phyloP scores from a whole-genome alignment of 306 rosid species.

The Cicer chorassanicum region DNA sequence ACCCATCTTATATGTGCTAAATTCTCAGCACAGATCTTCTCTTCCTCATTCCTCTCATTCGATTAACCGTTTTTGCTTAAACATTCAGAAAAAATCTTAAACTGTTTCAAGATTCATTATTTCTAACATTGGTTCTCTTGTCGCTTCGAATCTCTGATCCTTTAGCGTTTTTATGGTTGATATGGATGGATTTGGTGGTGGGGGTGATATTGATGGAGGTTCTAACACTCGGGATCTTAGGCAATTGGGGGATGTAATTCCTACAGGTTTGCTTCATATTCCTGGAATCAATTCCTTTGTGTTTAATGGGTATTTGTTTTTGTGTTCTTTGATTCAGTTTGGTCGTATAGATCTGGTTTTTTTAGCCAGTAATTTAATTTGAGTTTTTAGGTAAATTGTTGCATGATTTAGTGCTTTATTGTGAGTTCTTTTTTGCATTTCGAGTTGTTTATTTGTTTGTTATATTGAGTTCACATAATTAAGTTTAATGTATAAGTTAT shows the following conservation, averaged over 20 bases:
- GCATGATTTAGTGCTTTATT: not conserved
- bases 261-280: slow-evolving; percentile 65
- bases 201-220: slow-evolving; percentile 65
- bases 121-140: slow-evolving; percentile 43
- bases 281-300: not conserved
- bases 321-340: slow-evolving; percentile 24
- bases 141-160: slow-evolving; percentile 41
- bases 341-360: slow-evolving; percentile 50
- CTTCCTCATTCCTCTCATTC: slow-evolving; percentile 27
- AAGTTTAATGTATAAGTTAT: slow-evolving; percentile 16
- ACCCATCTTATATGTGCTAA: slow-evolving; percentile 38
- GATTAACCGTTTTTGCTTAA: slow-evolving; percentile 42
- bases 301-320: slow-evolving; percentile 1
- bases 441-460: slow-evolving; percentile 1
- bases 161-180: slow-evolving; percentile 50
- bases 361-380: slow-evolving; percentile 32
- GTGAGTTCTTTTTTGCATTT: slow-evolving; percentile 20
- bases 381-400: not conserved
- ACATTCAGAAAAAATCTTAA: slow-evolving; percentile 36
- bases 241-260: slow-evolving; percentile 58
- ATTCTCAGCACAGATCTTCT: slow-evolving; percentile 57
- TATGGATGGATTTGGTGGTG: slow-evolving; percentile 82
- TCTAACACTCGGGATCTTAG: slow-evolving; percentile 61
- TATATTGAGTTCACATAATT: not conserved
- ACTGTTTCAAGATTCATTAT: slow-evolving; percentile 43